Evolutionary conservation across 202 grass and related monocot species (phyloP), one percentile per base, ranked within the genome.

Genomic region (Bolboschoenoplectus hybrid): DNA sequence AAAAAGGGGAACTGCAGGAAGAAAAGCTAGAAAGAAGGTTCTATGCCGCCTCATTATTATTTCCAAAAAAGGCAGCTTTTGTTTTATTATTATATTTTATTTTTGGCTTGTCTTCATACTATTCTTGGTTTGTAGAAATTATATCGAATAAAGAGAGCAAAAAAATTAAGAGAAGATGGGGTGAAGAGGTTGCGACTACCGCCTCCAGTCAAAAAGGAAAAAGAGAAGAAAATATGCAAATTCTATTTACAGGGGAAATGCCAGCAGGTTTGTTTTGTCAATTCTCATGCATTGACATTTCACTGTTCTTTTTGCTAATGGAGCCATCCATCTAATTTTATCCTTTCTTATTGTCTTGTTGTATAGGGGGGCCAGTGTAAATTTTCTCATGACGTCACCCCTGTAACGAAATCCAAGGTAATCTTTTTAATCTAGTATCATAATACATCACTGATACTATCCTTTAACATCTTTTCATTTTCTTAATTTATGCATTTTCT

Each of bases 351-450:
- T 79, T 79, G 36, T 91, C 73, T 85, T 89, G 20, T 40, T 80
- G 52, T 89, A 53, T 84, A 98, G 97, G 93, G 93, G 49, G 80
- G 76, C 67, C 47, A 81, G 60, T 98, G 97, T 89, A 98, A 96
- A 80, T 98, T 89, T 88, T 96, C 97, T 68, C 97, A 98, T 69
- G 92, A 98, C 71, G 88, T 87, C 44, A 91, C 74, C 70, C 97
- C 97, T 81, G 81, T 89, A 85, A 98, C 93, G 88, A 96, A 98
- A 87, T 98, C 87, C 68, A 95, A 90, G 97, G 93, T 94, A 90
- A 63, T 8, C 50, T 49, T 50, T 67, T 32, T 72, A 20, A 39
- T 63, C 61, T 61, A 75, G 12, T 80, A 60, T 58, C 53, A 11
- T 60, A 7, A 80, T 60, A 44, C 8, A 41, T 20, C 14, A 12